These are phyloP conservation scores for Phyllachora maydis DNA, from an alignment of 2,329 filamentous ascomycete genomes.

Conservation along the genomic window DNA sequence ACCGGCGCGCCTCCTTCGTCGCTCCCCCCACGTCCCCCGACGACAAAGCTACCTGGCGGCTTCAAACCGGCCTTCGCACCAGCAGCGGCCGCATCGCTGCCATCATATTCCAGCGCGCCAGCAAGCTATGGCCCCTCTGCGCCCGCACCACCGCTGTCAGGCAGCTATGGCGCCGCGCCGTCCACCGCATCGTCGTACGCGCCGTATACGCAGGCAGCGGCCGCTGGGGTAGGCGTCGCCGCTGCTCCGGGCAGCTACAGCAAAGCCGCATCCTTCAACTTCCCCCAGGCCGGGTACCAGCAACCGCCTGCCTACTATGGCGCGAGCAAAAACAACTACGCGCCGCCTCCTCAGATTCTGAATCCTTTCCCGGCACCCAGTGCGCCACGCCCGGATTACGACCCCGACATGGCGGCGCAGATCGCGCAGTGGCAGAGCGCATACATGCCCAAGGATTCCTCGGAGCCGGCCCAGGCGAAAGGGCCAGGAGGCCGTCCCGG, in stretches of 20 bases:
- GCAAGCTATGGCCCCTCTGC: slow-evolving; percentile 13
- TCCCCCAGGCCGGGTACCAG: slow-evolving; percentile 8
- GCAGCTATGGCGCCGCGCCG: slow-evolving; percentile 18
- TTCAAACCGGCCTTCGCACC: slow-evolving; percentile 31
- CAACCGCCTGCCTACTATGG: slow-evolving; percentile 17
- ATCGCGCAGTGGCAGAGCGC: slow-evolving; percentile 92
- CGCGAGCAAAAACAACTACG: no score
- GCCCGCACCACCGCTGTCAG: no score
- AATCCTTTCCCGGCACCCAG: slow-evolving; percentile 62
- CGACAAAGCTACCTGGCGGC: slow-evolving; percentile 22
- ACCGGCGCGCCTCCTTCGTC: slow-evolving; percentile 28
- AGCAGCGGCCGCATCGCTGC: slow-evolving; percentile 13
- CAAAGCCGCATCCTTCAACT: slow-evolving; percentile 4
- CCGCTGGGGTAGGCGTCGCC: no score
- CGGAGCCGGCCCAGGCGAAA: slow-evolving; percentile 8
- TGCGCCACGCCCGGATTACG: slow-evolving; percentile 20
- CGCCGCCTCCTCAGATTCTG: slow-evolving; percentile 48
- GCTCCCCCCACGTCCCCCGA: slow-evolving; percentile 60
- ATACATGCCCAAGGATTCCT: slow-evolving; percentile 46
- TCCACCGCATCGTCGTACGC: slow-evolving; percentile 9
- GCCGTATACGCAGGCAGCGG: slow-evolving; percentile 10
- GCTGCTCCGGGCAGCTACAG: slow-evolving; percentile 7
- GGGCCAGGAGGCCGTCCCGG: slow-evolving; percentile 9
- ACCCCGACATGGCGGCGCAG: slow-evolving; percentile 74
- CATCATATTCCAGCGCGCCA: no score